Evolutionary conservation across 768 basidiomycete species (phyloP).

Genomic region (Pleurotus citrinopileatus): DNA sequence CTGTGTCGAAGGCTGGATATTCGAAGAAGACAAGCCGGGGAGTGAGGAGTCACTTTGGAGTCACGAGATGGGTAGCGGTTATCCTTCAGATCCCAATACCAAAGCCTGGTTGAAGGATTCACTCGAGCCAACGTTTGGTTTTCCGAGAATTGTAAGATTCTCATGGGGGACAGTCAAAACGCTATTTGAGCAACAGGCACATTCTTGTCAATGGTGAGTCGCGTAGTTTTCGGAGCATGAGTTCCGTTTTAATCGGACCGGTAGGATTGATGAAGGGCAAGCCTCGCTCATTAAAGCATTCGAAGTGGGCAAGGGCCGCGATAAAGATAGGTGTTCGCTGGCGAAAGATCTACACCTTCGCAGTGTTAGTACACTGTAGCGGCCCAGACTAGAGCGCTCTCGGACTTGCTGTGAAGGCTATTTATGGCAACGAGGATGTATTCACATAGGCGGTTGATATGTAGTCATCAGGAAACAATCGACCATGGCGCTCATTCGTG

Average conservation of each 20-base stretch:
- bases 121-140: slow-evolving; percentile 89
- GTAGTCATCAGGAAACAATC: too few species aligned
- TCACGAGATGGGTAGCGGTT: slow-evolving; percentile 71
- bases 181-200: slow-evolving; percentile 75
- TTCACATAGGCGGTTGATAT: too few species aligned
- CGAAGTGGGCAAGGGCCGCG: slow-evolving; percentile 61
- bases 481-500: too few species aligned
- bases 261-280: slow-evolving; percentile 84
- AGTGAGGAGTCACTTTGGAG: slow-evolving; percentile 23
- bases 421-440: too few species aligned
- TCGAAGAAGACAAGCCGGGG: slow-evolving; percentile 46
- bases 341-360: slow-evolving; percentile 71
- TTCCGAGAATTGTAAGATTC: slow-evolving; percentile 86
- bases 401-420: too few species aligned
- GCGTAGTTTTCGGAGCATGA: slow-evolving; percentile 1
- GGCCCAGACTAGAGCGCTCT: background rate
- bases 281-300: slow-evolving; percentile 76
- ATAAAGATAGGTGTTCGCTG: slow-evolving; percentile 72
- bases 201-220: slow-evolving; percentile 75
- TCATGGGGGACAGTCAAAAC: slow-evolving; percentile 95
- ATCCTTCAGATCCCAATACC: slow-evolving; percentile 94
- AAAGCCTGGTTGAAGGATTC: slow-evolving; percentile 78
- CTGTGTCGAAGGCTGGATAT: slow-evolving; percentile 84
- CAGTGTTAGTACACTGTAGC: slow-evolving; percentile 63
- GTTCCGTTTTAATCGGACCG: slow-evolving; percentile 5